phyloP scores from a whole-genome alignment of 164 flowering plant species.

The Liquidambar formosana region DNA sequence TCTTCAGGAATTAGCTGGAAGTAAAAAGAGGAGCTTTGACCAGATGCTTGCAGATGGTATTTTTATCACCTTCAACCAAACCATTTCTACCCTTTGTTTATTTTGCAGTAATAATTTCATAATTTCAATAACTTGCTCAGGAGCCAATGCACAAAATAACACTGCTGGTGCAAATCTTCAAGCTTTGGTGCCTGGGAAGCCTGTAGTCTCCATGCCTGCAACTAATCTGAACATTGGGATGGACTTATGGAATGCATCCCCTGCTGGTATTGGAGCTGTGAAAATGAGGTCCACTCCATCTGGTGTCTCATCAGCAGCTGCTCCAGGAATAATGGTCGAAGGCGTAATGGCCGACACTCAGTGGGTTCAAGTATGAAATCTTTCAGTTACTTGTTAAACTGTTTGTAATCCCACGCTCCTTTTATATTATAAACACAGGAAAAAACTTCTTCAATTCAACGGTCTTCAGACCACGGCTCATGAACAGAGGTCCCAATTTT shows the following conservation, averaged over 20 bases:
- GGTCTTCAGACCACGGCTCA: too few relatives aligned
- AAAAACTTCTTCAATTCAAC: too few relatives aligned
- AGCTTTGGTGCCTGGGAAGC: conserved; percentile 61
- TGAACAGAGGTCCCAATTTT: too few relatives aligned
- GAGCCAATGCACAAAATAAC: conserved; percentile 64
- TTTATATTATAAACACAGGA: too few relatives aligned
- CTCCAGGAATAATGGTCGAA: conserved; percentile 38
- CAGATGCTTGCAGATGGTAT: conserved; percentile 90
- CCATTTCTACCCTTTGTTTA: background rate
- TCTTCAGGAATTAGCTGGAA: conserved; percentile 50
- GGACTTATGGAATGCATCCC: conserved; percentile 77
- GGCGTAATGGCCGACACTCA: conserved; percentile 50
- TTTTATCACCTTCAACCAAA: conserved; percentile 9
- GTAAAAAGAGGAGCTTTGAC: conserved; percentile 69
- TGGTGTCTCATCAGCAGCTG: conserved; percentile 43
- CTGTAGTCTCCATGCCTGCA: conserved; percentile 56
- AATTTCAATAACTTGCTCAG: conserved; percentile 24
- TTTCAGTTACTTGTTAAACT: background rate
- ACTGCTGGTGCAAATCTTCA: conserved; percentile 32
- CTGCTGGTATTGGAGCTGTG: conserved; percentile 42
- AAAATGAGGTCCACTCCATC: conserved; percentile 54
- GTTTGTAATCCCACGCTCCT: background rate
- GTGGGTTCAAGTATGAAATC: conserved; percentile 59
- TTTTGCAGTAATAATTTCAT: background rate
- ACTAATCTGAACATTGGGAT: conserved; percentile 82